These are phyloP conservation scores for Talaromyces ruber DNA, from an alignment of 495 filamentous ascomycete species.

Conservation along the genomic window DNA sequence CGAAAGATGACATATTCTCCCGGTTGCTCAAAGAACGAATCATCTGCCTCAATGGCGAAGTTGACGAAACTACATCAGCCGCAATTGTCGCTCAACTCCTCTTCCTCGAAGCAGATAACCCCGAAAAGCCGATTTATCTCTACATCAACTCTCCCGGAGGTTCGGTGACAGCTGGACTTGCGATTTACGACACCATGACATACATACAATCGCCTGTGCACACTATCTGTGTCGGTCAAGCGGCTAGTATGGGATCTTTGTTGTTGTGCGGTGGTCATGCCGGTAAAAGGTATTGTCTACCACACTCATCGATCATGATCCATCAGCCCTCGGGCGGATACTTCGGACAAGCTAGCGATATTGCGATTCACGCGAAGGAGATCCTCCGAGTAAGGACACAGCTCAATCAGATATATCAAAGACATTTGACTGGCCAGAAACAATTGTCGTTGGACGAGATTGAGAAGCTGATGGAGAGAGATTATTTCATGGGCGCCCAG, in stretches of 20 bases:
- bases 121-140: conserved; percentile 85
- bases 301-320: conserved; percentile 91
- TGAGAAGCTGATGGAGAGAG: conserved; percentile 91
- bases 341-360: conserved; percentile 81
- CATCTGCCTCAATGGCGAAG: conserved; percentile 85
- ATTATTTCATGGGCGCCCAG: conserved; percentile 83
- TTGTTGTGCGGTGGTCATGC: conserved; percentile 77
- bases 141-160: conserved; percentile 98
- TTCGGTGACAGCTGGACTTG: conserved; percentile 87
- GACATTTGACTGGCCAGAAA: conserved; percentile 67
- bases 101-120: conserved; percentile 95
- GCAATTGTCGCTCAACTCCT: conserved; percentile 92
- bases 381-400: conserved; percentile 79
- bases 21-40: conserved; percentile 86
- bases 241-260: conserved; percentile 88
- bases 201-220: conserved; percentile 89
- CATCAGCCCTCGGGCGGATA: conserved; percentile 94
- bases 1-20: conserved; percentile 75
- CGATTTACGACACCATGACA: conserved; percentile 98
- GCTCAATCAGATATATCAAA: conserved; percentile 83
- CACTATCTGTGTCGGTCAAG: conserved; percentile 92
- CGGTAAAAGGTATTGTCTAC: conserved; percentile 82
- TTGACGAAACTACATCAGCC: conserved; percentile 81
- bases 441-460: conserved; percentile 66
- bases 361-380: conserved; percentile 94